Conservation (phyloP, 768 basidiomycete species). For the Lactifluus echinatus region DNA sequence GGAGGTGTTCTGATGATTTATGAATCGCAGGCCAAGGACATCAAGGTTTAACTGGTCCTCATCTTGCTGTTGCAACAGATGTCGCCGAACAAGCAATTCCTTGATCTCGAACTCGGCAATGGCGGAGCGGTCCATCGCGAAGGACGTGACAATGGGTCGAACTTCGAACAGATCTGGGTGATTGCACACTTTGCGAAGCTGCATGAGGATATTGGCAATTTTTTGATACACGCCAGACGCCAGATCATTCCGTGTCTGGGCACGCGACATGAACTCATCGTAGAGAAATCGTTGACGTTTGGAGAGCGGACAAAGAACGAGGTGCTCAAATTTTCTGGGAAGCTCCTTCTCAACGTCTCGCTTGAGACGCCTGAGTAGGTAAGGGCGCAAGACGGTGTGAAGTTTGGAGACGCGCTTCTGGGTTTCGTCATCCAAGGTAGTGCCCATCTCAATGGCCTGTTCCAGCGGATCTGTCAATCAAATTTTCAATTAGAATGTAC, state of each 20-base stretch:
- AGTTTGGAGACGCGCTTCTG: slow-evolving; percentile 78
- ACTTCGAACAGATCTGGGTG: slow-evolving; percentile 91
- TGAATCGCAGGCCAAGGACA: slow-evolving; percentile 55
- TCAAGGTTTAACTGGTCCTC: slow-evolving; percentile 52
- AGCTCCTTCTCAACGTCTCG: slow-evolving; percentile 95
- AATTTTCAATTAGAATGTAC: slow-evolving; percentile 4
- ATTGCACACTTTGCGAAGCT: slow-evolving; percentile 92
- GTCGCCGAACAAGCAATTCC: slow-evolving; percentile 76
- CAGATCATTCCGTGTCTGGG: slow-evolving; percentile 74
- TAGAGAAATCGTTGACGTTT: slow-evolving; percentile 93
- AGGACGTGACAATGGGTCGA: slow-evolving; percentile 73
- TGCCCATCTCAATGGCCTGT: slow-evolving; percentile 84
- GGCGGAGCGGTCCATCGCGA: slow-evolving; percentile 65
- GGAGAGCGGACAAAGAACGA: slow-evolving; percentile 79
- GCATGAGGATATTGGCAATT: slow-evolving; percentile 95
- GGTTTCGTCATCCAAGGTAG: slow-evolving; percentile 68
- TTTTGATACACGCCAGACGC: slow-evolving; percentile 81
- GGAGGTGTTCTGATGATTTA: slow-evolving; percentile 46
- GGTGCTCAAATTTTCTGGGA: slow-evolving; percentile 89
- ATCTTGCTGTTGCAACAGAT: slow-evolving; percentile 47
- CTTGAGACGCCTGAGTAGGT: slow-evolving; percentile 91
- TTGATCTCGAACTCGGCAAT: slow-evolving; percentile 78
- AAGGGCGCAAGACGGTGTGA: slow-evolving; percentile 93
- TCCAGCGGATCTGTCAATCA: slow-evolving; percentile 76
- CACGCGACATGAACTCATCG: slow-evolving; percentile 91